Conservation (phyloP, 768 basidiomycete genomes). For the Psilocybe cubensis region DNA sequence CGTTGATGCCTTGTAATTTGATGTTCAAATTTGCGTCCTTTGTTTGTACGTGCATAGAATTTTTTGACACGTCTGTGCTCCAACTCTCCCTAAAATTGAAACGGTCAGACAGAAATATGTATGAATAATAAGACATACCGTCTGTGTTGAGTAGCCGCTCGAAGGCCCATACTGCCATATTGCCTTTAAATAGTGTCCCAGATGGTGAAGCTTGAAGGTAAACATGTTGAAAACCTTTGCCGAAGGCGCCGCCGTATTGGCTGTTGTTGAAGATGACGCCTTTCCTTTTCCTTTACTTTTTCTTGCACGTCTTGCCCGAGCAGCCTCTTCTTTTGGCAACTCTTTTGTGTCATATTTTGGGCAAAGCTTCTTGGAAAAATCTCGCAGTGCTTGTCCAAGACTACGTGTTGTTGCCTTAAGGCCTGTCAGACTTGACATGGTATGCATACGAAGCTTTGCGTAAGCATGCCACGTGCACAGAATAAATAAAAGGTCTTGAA, state of each 20-base stretch:
- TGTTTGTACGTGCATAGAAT: constrained; percentile 19
- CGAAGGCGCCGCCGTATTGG: neutral
- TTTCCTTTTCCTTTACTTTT: constrained; percentile 4
- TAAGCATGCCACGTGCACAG: constrained; percentile 39
- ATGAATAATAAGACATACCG: neutral
- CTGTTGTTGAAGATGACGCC: neutral
- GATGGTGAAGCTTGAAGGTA: constrained; percentile 22
- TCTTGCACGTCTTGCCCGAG: constrained; percentile 20
- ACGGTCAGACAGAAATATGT: neutral
- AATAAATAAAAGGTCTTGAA: constrained; percentile 31
- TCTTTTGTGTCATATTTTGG: constrained; percentile 19
- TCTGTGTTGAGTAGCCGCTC: constrained; percentile 7
- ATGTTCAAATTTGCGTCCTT: constrained; percentile 10
- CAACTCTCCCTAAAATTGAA: constrained; percentile 14
- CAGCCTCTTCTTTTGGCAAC: constrained; percentile 26
- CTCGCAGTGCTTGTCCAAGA: constrained; percentile 26
- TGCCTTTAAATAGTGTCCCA: constrained; percentile 16
- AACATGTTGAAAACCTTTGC: constrained; percentile 14
- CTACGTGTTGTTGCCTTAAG: constrained; percentile 28
- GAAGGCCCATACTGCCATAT: constrained; percentile 20
- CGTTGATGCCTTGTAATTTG: constrained; percentile 18
- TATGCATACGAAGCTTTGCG: constrained; percentile 37
- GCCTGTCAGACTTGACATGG: constrained; percentile 33
- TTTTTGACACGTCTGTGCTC: constrained; percentile 20
- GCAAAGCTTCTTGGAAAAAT: constrained; percentile 24